Evolutionary conservation across 371 early-diverging fungal species (phyloP).

Genomic region (Batkoa obscura): DNA sequence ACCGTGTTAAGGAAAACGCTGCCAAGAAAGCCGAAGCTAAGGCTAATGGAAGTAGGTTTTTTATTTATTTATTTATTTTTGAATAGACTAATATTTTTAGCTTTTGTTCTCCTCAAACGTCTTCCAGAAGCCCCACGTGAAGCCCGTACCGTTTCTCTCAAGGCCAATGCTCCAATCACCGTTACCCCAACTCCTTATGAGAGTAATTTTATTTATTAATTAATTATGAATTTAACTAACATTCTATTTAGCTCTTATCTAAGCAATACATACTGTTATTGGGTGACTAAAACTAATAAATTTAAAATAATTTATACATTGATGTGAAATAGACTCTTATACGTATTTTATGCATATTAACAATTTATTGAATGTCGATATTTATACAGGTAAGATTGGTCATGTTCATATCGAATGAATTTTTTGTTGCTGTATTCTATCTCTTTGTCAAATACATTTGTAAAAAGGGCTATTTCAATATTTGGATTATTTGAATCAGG

Average conservation of each 20-base stretch:
- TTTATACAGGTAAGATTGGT: no score
- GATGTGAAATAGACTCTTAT: no score
- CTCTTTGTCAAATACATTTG: no score
- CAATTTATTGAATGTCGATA: no score
- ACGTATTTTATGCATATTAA: no score
- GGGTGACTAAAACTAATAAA: no score
- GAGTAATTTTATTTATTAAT: constrained; percentile 12
- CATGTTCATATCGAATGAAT: no score
- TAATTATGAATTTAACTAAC: not conserved
- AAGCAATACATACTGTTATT: not conserved
- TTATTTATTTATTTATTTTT: not conserved
- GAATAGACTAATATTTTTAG: constrained; percentile 13
- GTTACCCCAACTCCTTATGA: constrained; percentile 91
- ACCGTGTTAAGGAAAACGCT: constrained; percentile 90
- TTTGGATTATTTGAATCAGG: no score
- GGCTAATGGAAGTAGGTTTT: constrained; percentile 17
- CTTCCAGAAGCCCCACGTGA: constrained; percentile 81
- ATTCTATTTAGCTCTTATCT: not conserved
- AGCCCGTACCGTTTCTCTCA: constrained; percentile 74
- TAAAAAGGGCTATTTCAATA: no score
- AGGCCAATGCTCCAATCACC: constrained; percentile 79
- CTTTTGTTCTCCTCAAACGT: constrained; percentile 70
- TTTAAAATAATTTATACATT: no score
- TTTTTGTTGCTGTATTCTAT: no score
- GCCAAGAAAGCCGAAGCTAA: constrained; percentile 54